Percentiles rank a stretch among this genome's conserved stretches.
Evolutionary conservation across 1,139 yeast species (phyloP).

Genomic region (Taphrina betulina): DNA sequence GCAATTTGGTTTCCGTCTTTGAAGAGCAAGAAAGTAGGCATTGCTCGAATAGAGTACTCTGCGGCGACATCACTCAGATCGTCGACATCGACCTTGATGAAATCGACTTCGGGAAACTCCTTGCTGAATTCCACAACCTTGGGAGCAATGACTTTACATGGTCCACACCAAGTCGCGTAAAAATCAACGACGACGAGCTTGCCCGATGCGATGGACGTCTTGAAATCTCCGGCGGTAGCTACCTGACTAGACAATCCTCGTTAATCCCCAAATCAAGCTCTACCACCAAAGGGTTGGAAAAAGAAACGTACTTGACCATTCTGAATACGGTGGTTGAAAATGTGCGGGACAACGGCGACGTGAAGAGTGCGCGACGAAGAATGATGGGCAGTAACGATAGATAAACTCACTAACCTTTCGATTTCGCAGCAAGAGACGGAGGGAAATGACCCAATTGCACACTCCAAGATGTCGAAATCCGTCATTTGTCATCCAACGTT

Average conservation of each 20-base stretch:
- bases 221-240: constrained; percentile 55
- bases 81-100: constrained; percentile 85
- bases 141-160: constrained; percentile 93
- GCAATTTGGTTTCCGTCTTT: constrained; percentile 70
- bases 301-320: constrained; percentile 12
- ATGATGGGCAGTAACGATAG: too few relatives aligned
- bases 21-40: constrained; percentile 85
- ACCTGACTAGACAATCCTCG: constrained; percentile 7
- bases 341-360: constrained; percentile 5
- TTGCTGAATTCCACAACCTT: constrained; percentile 71
- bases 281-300: too few relatives aligned
- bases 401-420: too few relatives aligned
- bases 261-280: background rate
- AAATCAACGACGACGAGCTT: constrained; percentile 85
- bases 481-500: too few relatives aligned
- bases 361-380: constrained; percentile 22
- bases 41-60: constrained; percentile 70
- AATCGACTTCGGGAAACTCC: constrained; percentile 59
- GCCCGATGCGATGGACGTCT: constrained; percentile 51
- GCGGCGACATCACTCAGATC: constrained; percentile 71
- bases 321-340: constrained; percentile 7
- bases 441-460: too few relatives aligned
- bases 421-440: too few relatives aligned
- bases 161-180: constrained; percentile 96
- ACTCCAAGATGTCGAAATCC: too few relatives aligned